phyloP scores from a whole-genome alignment of 2,329 filamentous ascomycete species.

The Didymella pinodella region DNA sequence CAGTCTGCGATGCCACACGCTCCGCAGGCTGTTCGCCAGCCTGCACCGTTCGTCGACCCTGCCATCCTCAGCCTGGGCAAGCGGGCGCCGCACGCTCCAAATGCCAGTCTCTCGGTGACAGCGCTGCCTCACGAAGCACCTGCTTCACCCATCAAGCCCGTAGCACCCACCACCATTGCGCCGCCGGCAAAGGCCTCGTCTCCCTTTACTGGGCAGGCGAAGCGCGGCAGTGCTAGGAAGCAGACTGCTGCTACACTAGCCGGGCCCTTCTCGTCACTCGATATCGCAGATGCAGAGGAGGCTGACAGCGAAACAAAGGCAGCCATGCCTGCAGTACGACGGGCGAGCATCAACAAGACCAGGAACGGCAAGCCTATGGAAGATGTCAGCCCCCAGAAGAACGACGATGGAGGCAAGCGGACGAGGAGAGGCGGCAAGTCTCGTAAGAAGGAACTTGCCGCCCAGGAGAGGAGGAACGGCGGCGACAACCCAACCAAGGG shows the following conservation, averaged over 20 bases:
- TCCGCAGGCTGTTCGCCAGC: slow-evolving; percentile 20
- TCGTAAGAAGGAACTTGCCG: slow-evolving; percentile 55
- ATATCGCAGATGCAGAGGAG: slow-evolving; percentile 52
- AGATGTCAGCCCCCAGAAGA: slow-evolving; percentile 39
- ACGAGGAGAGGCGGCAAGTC: slow-evolving; percentile 56
- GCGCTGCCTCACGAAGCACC: slow-evolving; percentile 49
- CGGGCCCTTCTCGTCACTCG: slow-evolving; percentile 51
- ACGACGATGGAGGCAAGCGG: slow-evolving; percentile 55
- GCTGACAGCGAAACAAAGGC: slow-evolving; percentile 47
- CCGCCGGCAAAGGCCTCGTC: slow-evolving; percentile 49
- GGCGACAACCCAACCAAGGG: slow-evolving; percentile 56
- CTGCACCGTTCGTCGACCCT: slow-evolving; percentile 73
- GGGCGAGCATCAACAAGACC: slow-evolving; percentile 52
- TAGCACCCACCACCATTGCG: slow-evolving; percentile 44
- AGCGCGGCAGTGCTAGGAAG: slow-evolving; percentile 43
- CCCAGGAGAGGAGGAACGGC: slow-evolving; percentile 51
- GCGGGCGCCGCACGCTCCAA: slow-evolving; percentile 28
- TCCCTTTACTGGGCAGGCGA: slow-evolving; percentile 47
- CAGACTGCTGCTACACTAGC: slow-evolving; percentile 51
- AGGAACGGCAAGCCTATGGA: slow-evolving; percentile 53
- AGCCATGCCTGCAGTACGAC: slow-evolving; percentile 35
- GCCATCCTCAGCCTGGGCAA: slow-evolving; percentile 76
- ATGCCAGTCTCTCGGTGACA: slow-evolving; percentile 26
- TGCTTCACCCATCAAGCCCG: slow-evolving; percentile 55
- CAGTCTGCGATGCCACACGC: slow-evolving; percentile 24